A percentile compares a stretch with the other conserved stretches of the same genome.
phyloP scores from a whole-genome alignment of 176 grass and related monocot genomes.

The Triticum aestivum region IWGSC_CS_RefSeq_v2.1 NC_057813.1:289662541-289663040 shows the following conservation, averaged over 20 bases:
- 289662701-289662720: neutral
- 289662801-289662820: neutral
- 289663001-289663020: slow-evolving; percentile 95
- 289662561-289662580: too few species aligned
- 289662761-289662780: neutral
- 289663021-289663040: slow-evolving; percentile 94
- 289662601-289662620: too few species aligned
- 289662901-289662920: neutral
- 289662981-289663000: slow-evolving; percentile 90
- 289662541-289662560: too few species aligned
- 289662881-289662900: neutral
- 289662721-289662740: neutral
- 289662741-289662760: neutral
- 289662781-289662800: neutral
- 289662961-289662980: slow-evolving; percentile 89
- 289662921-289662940: slow-evolving; percentile 6
- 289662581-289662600: too few species aligned
- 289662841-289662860: neutral
- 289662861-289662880: neutral
- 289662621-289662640: too few species aligned
- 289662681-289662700: neutral
- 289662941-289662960: slow-evolving; percentile 91
- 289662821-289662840: neutral
- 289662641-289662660: neutral
- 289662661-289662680: neutral